Base-by-base conservation (phyloP, 306 rosid genomes). In the Malus sylvestris region DNA sequence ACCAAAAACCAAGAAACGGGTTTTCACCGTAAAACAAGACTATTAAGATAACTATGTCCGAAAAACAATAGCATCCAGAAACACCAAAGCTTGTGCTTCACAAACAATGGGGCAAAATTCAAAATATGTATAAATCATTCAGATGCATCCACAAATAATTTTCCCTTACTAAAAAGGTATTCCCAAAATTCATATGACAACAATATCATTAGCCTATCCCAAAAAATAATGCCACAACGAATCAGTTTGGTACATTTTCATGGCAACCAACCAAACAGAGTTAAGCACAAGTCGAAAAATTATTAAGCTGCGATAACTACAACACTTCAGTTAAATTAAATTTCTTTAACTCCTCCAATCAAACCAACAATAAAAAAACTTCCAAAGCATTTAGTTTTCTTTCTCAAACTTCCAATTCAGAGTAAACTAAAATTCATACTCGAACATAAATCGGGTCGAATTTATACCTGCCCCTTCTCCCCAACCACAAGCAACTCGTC, bases 401-500 rank as follows among this genome's bases (percentile, higher is more conserved):
- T 49, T 49, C 53, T 30, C 51, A 33, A 33, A 58, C 46, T 19
- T 13, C 20, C 15, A 45, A 46, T 6, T 59, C 8, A 27, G 35
- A 16, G 7, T 20, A 15, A 32, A 29, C 10, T 20, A 40, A 49
- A 14, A 19, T 25, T 51, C 19, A 1, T 20, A 45, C 11, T 3
- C 11, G 30, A 57, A 62, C 12, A 59, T 4, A 30, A 32, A 58
- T 19, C 13, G 19, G 23, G 29, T 32, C 11, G 4, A 3, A 4
- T 55, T n/a, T n/a, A 32, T 79, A 93, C 98, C 91, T 83, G 96
- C 57, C 98, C 94, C 87, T 87, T 93, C 82, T 89, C 93, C 44
- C 91, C 96, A 61, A 93, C 87, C 10, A 93, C 81, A 72, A 83
- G 73, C 85, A 90, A 79, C 74, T 93, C 96, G 15, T 90, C 96